Percentiles rank a stretch among this genome's conserved stretches.
Evolutionary conservation across 202 grass and related monocot species (phyloP).

Genomic region (Elaeis oleifera): DNA sequence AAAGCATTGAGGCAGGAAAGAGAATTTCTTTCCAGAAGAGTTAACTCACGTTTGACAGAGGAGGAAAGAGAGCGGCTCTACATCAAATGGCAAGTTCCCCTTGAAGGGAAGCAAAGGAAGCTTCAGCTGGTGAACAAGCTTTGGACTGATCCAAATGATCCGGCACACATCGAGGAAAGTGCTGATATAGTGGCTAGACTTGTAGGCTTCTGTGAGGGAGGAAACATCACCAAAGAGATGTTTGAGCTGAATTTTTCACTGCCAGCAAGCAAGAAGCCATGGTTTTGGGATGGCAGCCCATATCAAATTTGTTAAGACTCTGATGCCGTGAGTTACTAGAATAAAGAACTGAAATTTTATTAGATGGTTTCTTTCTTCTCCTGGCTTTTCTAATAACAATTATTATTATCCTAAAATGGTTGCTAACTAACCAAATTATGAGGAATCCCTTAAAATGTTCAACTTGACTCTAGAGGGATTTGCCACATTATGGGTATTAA

Average conservation of each 20-base stretch:
- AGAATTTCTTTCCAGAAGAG: slow-evolving; percentile 70
- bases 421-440: too few relatives aligned
- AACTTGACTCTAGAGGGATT: too few relatives aligned
- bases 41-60: slow-evolving; percentile 61
- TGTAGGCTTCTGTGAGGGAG: slow-evolving; percentile 86
- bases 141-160: slow-evolving; percentile 62
- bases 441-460: too few relatives aligned
- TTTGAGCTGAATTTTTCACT: slow-evolving; percentile 84
- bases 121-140: slow-evolving; percentile 79
- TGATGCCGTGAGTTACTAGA: slow-evolving; percentile 12
- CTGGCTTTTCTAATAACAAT: too few relatives aligned
- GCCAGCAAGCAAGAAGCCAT: slow-evolving; percentile 68
- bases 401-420: too few relatives aligned
- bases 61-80: slow-evolving; percentile 72
- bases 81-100: slow-evolving; percentile 73
- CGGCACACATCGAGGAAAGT: slow-evolving; percentile 50
- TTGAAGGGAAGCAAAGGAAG: slow-evolving; percentile 83
- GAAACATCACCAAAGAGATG: slow-evolving; percentile 91
- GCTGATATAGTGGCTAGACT: slow-evolving; percentile 71
- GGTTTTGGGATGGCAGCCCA: slow-evolving; percentile 90
- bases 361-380: too few relatives aligned
- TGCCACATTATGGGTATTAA: too few relatives aligned
- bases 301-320: slow-evolving; percentile 74
- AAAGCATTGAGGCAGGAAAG: slow-evolving; percentile 68
- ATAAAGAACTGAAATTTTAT: too few relatives aligned